Evolutionary conservation across 2,329 filamentous ascomycete genomes (phyloP), one percentile per base, ranked within the genome.

Genomic region (Drechslera avenae): DNA sequence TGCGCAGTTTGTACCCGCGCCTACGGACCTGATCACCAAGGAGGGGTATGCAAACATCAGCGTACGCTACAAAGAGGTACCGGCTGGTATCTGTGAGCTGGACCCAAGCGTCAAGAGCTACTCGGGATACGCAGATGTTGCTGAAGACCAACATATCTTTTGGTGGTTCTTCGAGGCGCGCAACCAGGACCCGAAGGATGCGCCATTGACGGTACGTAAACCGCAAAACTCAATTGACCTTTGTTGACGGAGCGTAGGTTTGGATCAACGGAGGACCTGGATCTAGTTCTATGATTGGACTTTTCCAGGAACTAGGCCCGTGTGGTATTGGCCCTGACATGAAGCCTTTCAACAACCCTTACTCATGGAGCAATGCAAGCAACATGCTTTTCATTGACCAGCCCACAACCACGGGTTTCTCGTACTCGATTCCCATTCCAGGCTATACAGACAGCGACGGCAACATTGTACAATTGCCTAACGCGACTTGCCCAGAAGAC

Each of bases 371-470:
- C 53, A 82, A 83, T 58, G 78, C 82, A 18, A 81, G 80, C 55
- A 88, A 88, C 57, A 83, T 88, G 79, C 80, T 90, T 13, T 89
- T 87, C 70, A 83, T 90, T 59, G 86, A 90, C 60, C 82, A 89
- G 67, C 87, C 83, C 7, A 80, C 78, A 8, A 79, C 82, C 39
- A 80, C 83, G 4, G 84, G 84, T 1, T 81, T 85, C 60, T 83
- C 80, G 9, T 86, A 86, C 64, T 75, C 75, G 4, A 66, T 73
- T 10, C 73, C 76, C 0, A 69, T 78, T 5, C 73, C 76, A 16
- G 76, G 57, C 2, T 79, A 77, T 52, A 60, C 51, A n/a, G 68
- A 75, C 2, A 28, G 26, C 26, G 49, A 37, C 2, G 60, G 62
- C 1, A 63, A 61, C 26, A 74, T 83, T 31, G 67, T 83, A 18